Evolutionary conservation across 805 yeast species (phyloP).

Genomic region (Wickerhamiella galacta): DNA sequence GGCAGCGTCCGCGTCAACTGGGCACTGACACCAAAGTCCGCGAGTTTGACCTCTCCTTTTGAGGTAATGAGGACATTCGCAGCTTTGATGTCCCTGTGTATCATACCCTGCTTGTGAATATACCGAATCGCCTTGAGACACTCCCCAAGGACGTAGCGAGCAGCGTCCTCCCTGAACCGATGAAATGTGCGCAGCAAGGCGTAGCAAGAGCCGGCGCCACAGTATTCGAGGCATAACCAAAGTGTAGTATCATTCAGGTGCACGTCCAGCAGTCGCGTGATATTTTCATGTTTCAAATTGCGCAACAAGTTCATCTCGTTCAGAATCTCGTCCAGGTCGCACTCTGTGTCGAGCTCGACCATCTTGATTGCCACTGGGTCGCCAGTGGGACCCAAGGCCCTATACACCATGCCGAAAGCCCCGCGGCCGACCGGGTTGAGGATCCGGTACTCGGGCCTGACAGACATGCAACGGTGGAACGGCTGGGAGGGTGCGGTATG

Average conservation of each 20-base stretch:
- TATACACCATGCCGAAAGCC: conserved; percentile 16
- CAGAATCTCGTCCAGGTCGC: conserved; percentile 49
- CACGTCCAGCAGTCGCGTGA: conserved; percentile 53
- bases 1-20: conserved; percentile 42
- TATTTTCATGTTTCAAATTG: conserved; percentile 43
- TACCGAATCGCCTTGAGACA: conserved; percentile 58
- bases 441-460: too few relatives aligned
- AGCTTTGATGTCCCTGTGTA: conserved; percentile 82
- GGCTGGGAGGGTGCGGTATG: too few relatives aligned
- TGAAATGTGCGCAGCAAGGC: conserved; percentile 42
- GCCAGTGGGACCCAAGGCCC: conserved; percentile 22
- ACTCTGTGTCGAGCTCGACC: conserved; percentile 60
- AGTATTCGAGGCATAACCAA: conserved; percentile 89
- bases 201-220: conserved; percentile 87
- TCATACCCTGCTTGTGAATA: conserved; percentile 55
- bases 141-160: conserved; percentile 44
- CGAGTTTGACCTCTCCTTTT: conserved; percentile 57
- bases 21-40: conserved; percentile 88
- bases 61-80: conserved; percentile 70
- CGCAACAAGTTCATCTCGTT: conserved; percentile 69
- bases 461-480: too few relatives aligned
- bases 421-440: conserved; percentile 12
- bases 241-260: conserved; percentile 46
- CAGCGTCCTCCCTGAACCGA: conserved; percentile 39
- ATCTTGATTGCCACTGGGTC: conserved; percentile 69